Percentiles rank a stretch among this genome's conserved stretches.
Conservation (phyloP, 202 grass and related monocot species). For the Schoenoplectus triqueter region DNA sequence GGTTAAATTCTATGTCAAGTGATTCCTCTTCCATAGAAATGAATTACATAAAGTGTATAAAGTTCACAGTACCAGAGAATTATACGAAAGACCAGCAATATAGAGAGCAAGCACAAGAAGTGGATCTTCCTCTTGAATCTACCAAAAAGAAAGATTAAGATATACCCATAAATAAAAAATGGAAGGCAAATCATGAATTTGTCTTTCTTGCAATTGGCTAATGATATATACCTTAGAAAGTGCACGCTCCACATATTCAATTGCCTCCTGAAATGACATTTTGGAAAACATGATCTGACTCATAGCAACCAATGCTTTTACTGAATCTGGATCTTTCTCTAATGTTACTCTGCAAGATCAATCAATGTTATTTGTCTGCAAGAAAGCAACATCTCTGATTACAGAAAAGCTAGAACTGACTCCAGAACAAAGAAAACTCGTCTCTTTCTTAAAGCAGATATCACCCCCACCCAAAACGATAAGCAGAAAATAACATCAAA, state of each 20-base stretch:
- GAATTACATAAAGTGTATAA: slow-evolving; percentile 11
- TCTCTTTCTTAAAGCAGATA: background rate
- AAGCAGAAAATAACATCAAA: background rate
- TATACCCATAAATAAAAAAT: slow-evolving; percentile 21
- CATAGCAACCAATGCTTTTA: slow-evolving; percentile 65
- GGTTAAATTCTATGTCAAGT: background rate
- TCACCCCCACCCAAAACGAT: background rate
- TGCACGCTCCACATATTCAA: slow-evolving; percentile 72
- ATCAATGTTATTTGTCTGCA: slow-evolving; percentile 11
- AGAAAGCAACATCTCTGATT: background rate
- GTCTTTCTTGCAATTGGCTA: slow-evolving; percentile 34
- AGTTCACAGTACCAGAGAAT: slow-evolving; percentile 50
- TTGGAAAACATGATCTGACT: slow-evolving; percentile 61
- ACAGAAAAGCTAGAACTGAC: slow-evolving; percentile 9
- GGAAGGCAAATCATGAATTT: slow-evolving; percentile 32
- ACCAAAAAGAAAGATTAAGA: slow-evolving; percentile 38
- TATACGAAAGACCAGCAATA: slow-evolving; percentile 57
- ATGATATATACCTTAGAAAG: slow-evolving; percentile 62
- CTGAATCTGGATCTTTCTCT: slow-evolving; percentile 75
- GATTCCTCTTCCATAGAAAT: background rate
- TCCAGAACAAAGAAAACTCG: background rate
- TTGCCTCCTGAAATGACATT: slow-evolving; percentile 64
- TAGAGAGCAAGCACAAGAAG: slow-evolving; percentile 77
- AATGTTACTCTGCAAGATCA: slow-evolving; percentile 60
- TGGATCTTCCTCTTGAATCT: slow-evolving; percentile 81